Percentiles rank a stretch among this genome's conserved stretches.
Conservation (phyloP, 1,284 basidiomycete species). For the Fomitopsis betulina region DNA sequence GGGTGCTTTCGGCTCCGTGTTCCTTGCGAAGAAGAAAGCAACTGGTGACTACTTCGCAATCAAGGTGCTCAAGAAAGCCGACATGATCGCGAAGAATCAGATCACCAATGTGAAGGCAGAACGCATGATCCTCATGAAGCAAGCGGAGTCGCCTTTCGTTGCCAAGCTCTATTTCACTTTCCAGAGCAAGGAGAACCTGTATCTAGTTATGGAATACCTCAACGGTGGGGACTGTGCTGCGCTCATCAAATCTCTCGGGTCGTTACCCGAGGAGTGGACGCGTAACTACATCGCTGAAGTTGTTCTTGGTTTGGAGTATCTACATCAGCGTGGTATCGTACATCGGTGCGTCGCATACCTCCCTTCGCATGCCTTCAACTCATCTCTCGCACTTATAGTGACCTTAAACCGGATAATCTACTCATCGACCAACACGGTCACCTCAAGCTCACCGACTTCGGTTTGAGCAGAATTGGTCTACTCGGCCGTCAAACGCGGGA, state of each 20-base stretch:
- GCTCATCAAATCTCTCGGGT: slow-evolving; percentile 93
- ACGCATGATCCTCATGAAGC: slow-evolving; percentile 99
- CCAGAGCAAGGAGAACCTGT: slow-evolving; percentile 98
- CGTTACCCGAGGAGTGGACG: slow-evolving; percentile 94
- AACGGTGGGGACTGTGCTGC: slow-evolving; percentile 98
- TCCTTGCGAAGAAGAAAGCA: slow-evolving; percentile 95
- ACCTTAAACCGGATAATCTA: slow-evolving; percentile 97
- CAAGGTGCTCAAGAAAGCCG: slow-evolving; percentile 98
- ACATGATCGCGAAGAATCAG: slow-evolving; percentile 99
- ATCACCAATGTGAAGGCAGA: slow-evolving; percentile 99
- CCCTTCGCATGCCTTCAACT: not conserved
- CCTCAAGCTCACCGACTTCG: slow-evolving; percentile 97
- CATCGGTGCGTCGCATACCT: slow-evolving; percentile 74
- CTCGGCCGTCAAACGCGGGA: slow-evolving; percentile 94
- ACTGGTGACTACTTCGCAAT: slow-evolving; percentile 99
- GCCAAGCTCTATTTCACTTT: slow-evolving; percentile 99
- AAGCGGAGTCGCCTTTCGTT: slow-evolving; percentile 98
- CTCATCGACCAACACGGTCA: slow-evolving; percentile 96
- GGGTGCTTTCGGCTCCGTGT: slow-evolving; percentile 98
- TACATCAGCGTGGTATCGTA: slow-evolving; percentile 92
- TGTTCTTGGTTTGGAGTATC: slow-evolving; percentile 90
- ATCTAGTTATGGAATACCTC: slow-evolving; percentile 98
- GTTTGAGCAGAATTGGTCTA: slow-evolving; percentile 94
- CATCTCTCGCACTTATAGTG: slow-evolving; percentile 44
- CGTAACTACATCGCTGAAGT: slow-evolving; percentile 96